These are phyloP conservation scores for Phytophthora chlamydospora DNA, from an alignment of 352 stramenopile genomes.

Conservation along the genomic window DNA sequence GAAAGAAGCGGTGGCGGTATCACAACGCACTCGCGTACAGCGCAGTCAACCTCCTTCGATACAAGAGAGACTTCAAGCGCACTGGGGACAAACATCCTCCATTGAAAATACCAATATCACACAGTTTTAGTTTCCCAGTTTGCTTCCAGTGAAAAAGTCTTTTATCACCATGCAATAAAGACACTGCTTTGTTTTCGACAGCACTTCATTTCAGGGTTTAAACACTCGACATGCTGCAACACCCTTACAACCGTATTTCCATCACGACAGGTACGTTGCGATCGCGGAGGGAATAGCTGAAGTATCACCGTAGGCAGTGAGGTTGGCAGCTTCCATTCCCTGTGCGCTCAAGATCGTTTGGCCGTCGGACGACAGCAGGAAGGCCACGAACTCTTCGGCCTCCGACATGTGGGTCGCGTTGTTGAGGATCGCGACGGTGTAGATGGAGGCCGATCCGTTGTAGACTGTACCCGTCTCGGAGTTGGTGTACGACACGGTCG, in stretches of 20 bases:
- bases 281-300: slow-evolving; percentile 26
- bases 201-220: slow-evolving; percentile 9
- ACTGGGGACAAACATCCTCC: slow-evolving; percentile 1
- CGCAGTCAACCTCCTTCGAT: too few species aligned
- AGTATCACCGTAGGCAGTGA: slow-evolving; percentile 37
- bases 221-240: background rate
- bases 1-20: too few species aligned
- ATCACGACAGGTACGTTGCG: slow-evolving; percentile 33
- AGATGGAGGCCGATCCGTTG: slow-evolving; percentile 43
- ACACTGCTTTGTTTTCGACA: too few species aligned
- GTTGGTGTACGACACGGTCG: slow-evolving; percentile 40
- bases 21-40: too few species aligned
- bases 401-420: slow-evolving; percentile 41
- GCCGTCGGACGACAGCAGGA: slow-evolving; percentile 34
- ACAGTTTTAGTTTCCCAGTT: too few species aligned
- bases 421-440: slow-evolving; percentile 39
- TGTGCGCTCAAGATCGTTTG: slow-evolving; percentile 31
- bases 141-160: too few species aligned
- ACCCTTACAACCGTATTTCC: background rate
- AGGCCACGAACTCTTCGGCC: slow-evolving; percentile 37
- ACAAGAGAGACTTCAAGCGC: too few species aligned
- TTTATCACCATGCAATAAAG: too few species aligned
- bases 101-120: too few species aligned
- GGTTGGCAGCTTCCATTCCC: slow-evolving; percentile 37
- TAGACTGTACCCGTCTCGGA: slow-evolving; percentile 38